A percentile compares a stretch with the other conserved stretches of the same genome.
Evolutionary conservation across 192 early-diverging fungal species (phyloP).

Genomic region (Coemansia sp.): DNA sequence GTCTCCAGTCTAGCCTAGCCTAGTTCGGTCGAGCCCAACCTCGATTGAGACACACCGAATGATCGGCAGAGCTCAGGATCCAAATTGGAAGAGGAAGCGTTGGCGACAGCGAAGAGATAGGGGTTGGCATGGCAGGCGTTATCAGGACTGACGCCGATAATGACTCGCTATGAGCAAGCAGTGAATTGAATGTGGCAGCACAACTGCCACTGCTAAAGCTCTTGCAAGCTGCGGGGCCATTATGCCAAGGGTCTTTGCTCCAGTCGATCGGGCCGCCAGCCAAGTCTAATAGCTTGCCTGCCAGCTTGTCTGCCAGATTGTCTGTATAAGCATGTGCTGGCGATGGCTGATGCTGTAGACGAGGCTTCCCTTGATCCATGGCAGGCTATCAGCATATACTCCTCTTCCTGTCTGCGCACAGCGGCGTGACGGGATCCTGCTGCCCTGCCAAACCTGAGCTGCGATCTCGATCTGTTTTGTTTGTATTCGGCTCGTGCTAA

Average conservation of each 20-base stretch:
- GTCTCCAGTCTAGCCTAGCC: neutral
- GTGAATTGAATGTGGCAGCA: neutral
- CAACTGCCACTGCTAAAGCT: no score
- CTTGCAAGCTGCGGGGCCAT: no score
- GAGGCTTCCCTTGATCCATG: neutral
- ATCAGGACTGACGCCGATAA: no score
- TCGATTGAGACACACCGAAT: neutral
- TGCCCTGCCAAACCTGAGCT: neutral
- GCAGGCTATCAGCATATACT: neutral
- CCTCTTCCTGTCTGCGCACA: neutral
- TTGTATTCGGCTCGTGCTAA: neutral
- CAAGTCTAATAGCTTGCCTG: no score
- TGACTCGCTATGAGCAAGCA: neutral
- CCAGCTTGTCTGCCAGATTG: neutral
- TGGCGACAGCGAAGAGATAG: no score
- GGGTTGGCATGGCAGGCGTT: no score
- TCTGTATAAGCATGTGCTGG: neutral
- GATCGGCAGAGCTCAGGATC: neutral
- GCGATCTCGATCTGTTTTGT: neutral
- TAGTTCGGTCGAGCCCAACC: neutral
- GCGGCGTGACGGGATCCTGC: neutral
- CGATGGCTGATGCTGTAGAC: neutral
- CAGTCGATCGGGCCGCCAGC: no score
- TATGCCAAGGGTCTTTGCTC: no score
- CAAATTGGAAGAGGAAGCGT: neutral